Evolutionary conservation across 2,329 filamentous ascomycete species (phyloP).

Genomic region (Leptographium flavum): DNA sequence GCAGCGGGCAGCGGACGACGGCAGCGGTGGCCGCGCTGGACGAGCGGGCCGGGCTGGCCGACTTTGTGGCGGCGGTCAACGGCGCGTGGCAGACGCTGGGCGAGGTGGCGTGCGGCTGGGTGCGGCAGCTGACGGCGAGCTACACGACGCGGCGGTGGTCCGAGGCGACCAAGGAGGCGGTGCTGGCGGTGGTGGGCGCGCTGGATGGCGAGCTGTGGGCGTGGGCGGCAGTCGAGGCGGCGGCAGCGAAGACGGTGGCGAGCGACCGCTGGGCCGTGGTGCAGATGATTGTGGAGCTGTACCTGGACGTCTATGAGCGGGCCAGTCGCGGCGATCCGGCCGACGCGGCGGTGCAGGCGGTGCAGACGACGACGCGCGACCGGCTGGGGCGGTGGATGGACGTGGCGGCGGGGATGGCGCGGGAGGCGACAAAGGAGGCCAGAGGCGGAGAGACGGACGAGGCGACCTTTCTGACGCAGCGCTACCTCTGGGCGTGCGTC

Average conservation of each 20-base stretch:
- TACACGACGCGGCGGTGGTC: constrained; percentile 44
- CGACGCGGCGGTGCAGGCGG: constrained; percentile 34
- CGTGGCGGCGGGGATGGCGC: constrained; percentile 31
- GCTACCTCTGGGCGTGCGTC: constrained; percentile 44
- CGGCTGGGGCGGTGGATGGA: constrained; percentile 38
- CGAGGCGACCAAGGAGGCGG: constrained; percentile 38
- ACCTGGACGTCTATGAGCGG: constrained; percentile 45
- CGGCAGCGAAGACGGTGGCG: not conserved
- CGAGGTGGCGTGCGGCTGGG: constrained; percentile 46
- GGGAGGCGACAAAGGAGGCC: constrained; percentile 16
- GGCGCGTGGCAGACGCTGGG: constrained; percentile 36
- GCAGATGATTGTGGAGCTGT: constrained; percentile 47
- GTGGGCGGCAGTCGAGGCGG: constrained; percentile 26
- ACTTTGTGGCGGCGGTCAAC: constrained; percentile 36
- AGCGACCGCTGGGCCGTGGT: constrained; percentile 28
- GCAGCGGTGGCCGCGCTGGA: constrained; percentile 33
- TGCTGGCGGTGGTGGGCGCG: constrained; percentile 41
- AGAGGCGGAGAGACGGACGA: not conserved
- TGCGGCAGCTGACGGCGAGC: constrained; percentile 31
- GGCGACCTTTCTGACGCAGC: constrained; percentile 26
- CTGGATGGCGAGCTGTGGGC: constrained; percentile 38
- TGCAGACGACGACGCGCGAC: constrained; percentile 33
- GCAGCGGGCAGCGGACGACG: constrained; percentile 28
- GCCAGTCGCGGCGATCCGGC: constrained; percentile 44
- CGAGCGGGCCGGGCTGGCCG: constrained; percentile 34